These are phyloP conservation scores for Elsinoe australis DNA, from an alignment of 2,329 filamentous ascomycete genomes.

Conservation along the genomic window DNA sequence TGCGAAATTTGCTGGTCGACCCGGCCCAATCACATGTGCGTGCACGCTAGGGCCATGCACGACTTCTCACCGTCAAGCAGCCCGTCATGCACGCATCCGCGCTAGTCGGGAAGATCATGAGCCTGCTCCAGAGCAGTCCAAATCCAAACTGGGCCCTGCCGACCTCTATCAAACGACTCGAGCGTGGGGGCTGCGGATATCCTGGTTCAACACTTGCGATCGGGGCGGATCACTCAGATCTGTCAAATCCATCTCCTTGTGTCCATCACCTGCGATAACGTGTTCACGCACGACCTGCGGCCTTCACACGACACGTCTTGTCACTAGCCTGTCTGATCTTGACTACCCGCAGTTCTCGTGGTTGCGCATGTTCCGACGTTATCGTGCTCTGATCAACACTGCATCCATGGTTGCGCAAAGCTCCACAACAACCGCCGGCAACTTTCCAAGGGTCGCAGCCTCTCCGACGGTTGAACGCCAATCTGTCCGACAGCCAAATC, in stretches of 20 bases:
- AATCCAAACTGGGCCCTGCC: background rate
- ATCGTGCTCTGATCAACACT: slow-evolving; percentile 11
- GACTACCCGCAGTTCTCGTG: background rate
- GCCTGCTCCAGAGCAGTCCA: slow-evolving; percentile 6
- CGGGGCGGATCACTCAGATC: slow-evolving; percentile 5
- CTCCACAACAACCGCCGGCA: slow-evolving; percentile 14
- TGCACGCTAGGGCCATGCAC: slow-evolving; percentile 5
- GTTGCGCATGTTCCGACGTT: slow-evolving; percentile 11
- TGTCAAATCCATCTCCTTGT: background rate
- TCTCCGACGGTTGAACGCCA: slow-evolving; percentile 9
- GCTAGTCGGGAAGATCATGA: slow-evolving; percentile 12
- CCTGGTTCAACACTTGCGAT: background rate
- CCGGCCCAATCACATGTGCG: slow-evolving; percentile 6
- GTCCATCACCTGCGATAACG: slow-evolving; percentile 1
- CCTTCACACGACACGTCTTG: slow-evolving; percentile 4
- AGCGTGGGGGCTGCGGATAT: slow-evolving; percentile 6
- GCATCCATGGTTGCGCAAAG: slow-evolving; percentile 9
- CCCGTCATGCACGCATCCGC: background rate
- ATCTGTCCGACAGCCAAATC: background rate
- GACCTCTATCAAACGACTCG: slow-evolving; percentile 4
- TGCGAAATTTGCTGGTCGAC: slow-evolving; percentile 12
- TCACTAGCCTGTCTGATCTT: background rate
- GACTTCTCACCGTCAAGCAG: background rate
- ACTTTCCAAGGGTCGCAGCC: slow-evolving; percentile 11
- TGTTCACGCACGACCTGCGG: background rate